phyloP scores from a whole-genome alignment of 768 basidiomycete genomes.

The Lentinula sp. region DNA sequence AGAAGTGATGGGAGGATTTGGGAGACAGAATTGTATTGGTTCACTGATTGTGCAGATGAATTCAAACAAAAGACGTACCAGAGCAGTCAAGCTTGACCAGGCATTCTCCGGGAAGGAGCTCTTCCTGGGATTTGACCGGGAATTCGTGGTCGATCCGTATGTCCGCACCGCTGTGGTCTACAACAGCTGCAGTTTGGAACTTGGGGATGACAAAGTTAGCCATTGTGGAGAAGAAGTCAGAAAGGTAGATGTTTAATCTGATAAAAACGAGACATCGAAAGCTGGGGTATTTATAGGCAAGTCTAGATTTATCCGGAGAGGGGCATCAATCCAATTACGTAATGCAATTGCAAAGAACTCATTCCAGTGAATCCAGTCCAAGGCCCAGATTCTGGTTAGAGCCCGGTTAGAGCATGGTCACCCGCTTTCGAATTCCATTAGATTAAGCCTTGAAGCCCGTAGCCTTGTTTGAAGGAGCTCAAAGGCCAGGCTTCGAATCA shows the following conservation, averaged over 20 bases:
- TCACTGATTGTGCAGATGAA: background rate
- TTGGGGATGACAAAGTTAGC: conserved; percentile 26
- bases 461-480: no score
- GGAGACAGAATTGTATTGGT: background rate
- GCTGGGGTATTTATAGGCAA: background rate
- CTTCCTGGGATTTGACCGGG: conserved; percentile 47
- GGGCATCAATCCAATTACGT: background rate
- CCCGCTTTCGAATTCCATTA: no score
- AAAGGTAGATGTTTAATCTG: background rate
- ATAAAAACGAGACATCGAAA: background rate
- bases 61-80: conserved; percentile 32
- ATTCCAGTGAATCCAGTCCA: background rate
- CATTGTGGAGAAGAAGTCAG: background rate
- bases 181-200: conserved; percentile 37
- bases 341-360: no score
- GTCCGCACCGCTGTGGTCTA: conserved; percentile 25
- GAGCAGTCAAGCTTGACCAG: conserved; percentile 72
- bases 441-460: no score
- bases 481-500: no score
- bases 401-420: no score
- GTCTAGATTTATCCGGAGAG: background rate
- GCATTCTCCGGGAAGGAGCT: conserved; percentile 65
- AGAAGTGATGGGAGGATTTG: no score
- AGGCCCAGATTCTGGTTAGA: background rate
- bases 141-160: conserved; percentile 37